A percentile compares a stretch with the other conserved stretches of the same genome.
These are phyloP conservation scores for Stephania yunnanensis DNA, from an alignment of 164 flowering plant genomes.

Conservation along the genomic window DNA sequence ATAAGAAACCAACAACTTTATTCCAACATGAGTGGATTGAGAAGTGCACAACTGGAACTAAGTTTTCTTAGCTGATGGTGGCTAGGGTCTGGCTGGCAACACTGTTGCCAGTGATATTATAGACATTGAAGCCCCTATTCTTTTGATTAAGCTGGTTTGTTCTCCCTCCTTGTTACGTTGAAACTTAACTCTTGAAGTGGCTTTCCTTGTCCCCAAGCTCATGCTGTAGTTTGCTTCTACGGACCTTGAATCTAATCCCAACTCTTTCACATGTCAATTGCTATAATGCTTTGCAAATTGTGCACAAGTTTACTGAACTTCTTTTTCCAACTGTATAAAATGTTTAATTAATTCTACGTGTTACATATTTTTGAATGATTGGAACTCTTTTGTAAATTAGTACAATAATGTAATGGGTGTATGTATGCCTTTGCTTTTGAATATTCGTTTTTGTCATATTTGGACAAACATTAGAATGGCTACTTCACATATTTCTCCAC, in stretches of 20 bases:
- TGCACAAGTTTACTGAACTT: background rate
- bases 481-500: background rate
- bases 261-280: background rate
- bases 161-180: background rate
- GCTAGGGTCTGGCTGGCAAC: background rate
- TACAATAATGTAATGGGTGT: background rate
- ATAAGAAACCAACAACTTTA: no score
- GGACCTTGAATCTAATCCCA: background rate
- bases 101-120: no score
- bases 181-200: background rate
- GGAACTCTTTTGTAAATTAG: background rate
- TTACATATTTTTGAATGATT: background rate
- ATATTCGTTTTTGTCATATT: background rate
- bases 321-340: background rate
- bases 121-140: no score
- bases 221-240: background rate
- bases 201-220: background rate
- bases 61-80: background rate
- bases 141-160: background rate
- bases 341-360: background rate
- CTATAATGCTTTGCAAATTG: background rate
- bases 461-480: background rate
- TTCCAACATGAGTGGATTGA: background rate
- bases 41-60: background rate
- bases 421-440: background rate